These are phyloP conservation scores for Cutaneotrichosporon sp. DNA, from an alignment of 1,284 basidiomycete genomes.

Conservation along the genomic window DNA sequence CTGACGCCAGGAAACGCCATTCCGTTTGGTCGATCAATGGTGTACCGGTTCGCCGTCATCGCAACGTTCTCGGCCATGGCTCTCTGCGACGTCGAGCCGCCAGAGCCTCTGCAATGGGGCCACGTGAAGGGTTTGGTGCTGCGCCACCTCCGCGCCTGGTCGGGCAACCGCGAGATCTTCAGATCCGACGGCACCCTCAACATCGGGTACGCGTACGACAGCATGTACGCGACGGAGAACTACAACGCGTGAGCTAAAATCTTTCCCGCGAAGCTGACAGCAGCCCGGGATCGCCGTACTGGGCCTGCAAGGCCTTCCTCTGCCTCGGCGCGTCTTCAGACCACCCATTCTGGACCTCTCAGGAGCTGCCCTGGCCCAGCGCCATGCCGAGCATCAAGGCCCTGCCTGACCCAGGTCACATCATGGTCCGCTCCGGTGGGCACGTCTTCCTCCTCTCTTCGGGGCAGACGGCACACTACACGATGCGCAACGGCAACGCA, in stretches of 20 bases:
- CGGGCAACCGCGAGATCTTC: conserved; percentile 59
- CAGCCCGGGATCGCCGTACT: conserved; percentile 72
- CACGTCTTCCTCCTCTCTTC: conserved; percentile 73
- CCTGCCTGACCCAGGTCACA: conserved; percentile 67
- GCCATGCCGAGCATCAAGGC: conserved; percentile 55
- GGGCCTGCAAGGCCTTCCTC: conserved; percentile 77
- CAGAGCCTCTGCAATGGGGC: conserved; percentile 68
- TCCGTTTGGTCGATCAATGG: conserved; percentile 73
- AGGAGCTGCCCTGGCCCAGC: conserved; percentile 65
- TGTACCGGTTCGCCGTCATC: conserved; percentile 75
- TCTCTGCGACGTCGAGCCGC: conserved; percentile 67
- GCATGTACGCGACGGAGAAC: conserved; percentile 11
- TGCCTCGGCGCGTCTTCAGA: conserved; percentile 64
- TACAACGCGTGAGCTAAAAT: conserved; percentile 36
- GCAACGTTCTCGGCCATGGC: conserved; percentile 74
- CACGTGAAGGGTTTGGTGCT: conserved; percentile 71
- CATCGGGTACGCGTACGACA: conserved; percentile 60
- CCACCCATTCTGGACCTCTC: conserved; percentile 70
- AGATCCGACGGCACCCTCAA: conserved; percentile 68
- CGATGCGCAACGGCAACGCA: conserved; percentile 71
- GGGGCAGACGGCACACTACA: conserved; percentile 75
- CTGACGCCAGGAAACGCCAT: conserved; percentile 63
- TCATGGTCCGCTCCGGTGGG: conserved; percentile 59
- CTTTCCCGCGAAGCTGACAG: conserved; percentile 68
- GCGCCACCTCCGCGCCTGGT: conserved; percentile 72